Evolutionary conservation across 345 rosid species (phyloP).

Genomic region (Linum lewisii): DNA sequence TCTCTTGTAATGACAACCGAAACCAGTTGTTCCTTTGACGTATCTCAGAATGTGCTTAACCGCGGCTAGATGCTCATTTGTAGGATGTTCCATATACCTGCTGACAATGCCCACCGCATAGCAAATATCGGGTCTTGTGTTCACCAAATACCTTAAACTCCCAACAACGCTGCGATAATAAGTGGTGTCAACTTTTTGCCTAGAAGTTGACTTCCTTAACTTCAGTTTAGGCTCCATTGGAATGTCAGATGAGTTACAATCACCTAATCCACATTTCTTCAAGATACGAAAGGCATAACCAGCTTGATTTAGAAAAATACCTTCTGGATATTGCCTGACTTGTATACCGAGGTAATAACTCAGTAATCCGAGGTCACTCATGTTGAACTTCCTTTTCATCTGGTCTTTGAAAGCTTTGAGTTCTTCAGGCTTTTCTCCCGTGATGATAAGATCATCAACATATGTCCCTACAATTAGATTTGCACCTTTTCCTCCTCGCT

Average conservation of each 20-base stretch:
- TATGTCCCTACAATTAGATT: not conserved
- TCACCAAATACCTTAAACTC: too few species aligned
- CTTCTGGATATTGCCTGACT: not conserved
- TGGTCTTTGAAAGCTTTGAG: not conserved
- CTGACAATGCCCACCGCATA: not conserved
- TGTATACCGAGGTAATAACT: slow-evolving; percentile 6
- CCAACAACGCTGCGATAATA: not conserved
- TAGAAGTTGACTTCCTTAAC: not conserved
- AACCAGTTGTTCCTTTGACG: not conserved
- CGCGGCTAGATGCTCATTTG: not conserved
- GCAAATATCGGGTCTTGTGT: slow-evolving; percentile 1
- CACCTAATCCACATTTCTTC: not conserved
- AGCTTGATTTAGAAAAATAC: not conserved
- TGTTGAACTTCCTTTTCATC: not conserved
- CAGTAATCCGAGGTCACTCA: slow-evolving; percentile 2
- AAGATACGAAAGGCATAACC: not conserved
- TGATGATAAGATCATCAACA: slow-evolving; percentile 8
- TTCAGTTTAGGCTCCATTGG: not conserved
- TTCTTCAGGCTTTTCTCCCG: not conserved
- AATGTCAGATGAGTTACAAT: not conserved
- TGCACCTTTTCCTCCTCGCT: not conserved
- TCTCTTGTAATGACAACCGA: not conserved
- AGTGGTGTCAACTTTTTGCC: not conserved
- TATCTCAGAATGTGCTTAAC: not conserved
- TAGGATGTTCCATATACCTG: not conserved